Evolutionary conservation across 257 asterid species (phyloP).

Genomic region (Craterostigma plantagineum): DNA sequence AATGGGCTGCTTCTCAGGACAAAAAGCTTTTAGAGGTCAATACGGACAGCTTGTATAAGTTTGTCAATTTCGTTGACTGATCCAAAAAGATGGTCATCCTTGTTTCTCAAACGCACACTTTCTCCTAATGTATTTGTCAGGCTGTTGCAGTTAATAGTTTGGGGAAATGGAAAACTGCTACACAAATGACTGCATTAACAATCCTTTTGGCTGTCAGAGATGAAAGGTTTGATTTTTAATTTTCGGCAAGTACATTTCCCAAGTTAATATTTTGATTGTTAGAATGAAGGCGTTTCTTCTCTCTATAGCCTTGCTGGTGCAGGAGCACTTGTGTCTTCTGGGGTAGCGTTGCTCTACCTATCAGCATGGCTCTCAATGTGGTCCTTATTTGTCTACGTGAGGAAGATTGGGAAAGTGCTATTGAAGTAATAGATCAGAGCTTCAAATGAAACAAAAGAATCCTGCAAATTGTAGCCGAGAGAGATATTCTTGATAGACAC

Average conservation of each 20-base stretch:
- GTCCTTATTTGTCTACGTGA: conserved; percentile 57
- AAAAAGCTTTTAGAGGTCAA: conserved; percentile 72
- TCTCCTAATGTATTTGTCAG: conserved; percentile 16
- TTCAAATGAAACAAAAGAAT: too few relatives aligned
- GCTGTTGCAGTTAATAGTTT: conserved; percentile 91
- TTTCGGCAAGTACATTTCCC: conserved; percentile 4
- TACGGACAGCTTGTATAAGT: conserved; percentile 6
- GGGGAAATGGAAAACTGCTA: conserved; percentile 96
- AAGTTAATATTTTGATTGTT: conserved; percentile 3
- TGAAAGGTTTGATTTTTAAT: conserved; percentile 41
- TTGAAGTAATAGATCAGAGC: conserved; percentile 21
- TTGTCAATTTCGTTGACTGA: conserved; percentile 5
- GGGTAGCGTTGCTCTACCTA: conserved; percentile 52
- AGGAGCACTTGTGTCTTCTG: conserved; percentile 38
- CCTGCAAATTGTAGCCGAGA: too few relatives aligned
- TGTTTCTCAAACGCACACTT: not conserved
- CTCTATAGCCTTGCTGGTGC: conserved; percentile 39
- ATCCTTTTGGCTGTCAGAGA: conserved; percentile 78
- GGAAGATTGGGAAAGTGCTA: conserved; percentile 68
- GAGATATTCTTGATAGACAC: too few relatives aligned
- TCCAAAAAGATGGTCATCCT: not conserved
- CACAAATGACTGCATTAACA: conserved; percentile 85
- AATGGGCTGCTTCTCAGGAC: conserved; percentile 98
- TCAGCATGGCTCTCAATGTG: conserved; percentile 83
- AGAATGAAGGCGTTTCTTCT: conserved; percentile 6